Conservation (phyloP, 306 rosid species). For the Dryas drummondii region DNA sequence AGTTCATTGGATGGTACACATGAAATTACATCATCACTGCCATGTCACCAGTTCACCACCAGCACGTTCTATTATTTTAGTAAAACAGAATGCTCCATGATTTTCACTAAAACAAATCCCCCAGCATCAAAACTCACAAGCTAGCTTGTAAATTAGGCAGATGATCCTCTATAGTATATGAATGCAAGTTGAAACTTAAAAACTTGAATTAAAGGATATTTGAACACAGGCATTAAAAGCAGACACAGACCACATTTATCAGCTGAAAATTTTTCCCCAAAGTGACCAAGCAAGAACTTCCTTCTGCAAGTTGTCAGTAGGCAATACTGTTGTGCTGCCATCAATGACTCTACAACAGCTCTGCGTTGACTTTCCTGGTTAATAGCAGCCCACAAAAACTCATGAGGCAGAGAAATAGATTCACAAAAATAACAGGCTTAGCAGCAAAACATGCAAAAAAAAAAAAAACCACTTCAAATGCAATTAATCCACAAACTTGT, state of each 20-base stretch:
- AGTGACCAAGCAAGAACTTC: constrained; percentile 73
- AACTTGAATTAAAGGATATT: neutral
- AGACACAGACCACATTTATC: constrained; percentile 70
- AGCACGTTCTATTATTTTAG: neutral
- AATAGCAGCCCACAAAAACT: constrained; percentile 26
- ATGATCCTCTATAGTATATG: neutral
- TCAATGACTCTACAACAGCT: constrained; percentile 75
- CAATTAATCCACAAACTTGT: constrained; percentile 19
- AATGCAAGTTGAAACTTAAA: neutral
- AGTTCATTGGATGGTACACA: neutral
- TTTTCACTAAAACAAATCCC: neutral
- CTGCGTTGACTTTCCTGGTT: constrained; percentile 67
- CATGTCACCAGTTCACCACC: neutral
- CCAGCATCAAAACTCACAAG: neutral
- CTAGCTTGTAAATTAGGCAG: neutral
- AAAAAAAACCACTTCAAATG: constrained; percentile 21
- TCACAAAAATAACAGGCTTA: neutral
- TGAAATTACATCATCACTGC: neutral
- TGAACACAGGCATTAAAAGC: constrained; percentile 23
- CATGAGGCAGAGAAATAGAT: constrained; percentile 15
- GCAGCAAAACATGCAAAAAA: constrained; percentile 19
- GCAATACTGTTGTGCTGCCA: constrained; percentile 79
- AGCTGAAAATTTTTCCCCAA: constrained; percentile 63
- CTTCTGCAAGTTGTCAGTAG: constrained; percentile 75
- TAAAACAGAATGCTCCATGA: neutral